These are phyloP conservation scores for Avena sativa DNA, from an alignment of 176 grass and related monocot genomes.

Conservation along the genomic window DNA sequence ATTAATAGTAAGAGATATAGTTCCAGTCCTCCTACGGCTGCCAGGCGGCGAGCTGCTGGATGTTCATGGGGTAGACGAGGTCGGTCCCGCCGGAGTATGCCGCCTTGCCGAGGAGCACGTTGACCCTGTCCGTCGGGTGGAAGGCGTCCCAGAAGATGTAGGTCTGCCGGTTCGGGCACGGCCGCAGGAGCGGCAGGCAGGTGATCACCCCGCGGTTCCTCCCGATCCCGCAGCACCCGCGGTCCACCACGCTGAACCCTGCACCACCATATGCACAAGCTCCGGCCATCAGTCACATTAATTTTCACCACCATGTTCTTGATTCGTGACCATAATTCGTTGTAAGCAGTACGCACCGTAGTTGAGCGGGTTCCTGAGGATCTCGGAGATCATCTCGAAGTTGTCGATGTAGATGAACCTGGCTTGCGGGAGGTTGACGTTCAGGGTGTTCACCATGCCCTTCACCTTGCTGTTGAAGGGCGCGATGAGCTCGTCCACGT, in stretches of 20 bases:
- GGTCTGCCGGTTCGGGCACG: slow-evolving; percentile 67
- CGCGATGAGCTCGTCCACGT: slow-evolving; percentile 80
- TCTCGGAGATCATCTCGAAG: slow-evolving; percentile 74
- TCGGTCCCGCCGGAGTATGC: slow-evolving; percentile 66
- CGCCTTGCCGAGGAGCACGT: slow-evolving; percentile 70
- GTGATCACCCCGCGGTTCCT: slow-evolving; percentile 83
- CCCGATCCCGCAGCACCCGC: slow-evolving; percentile 89
- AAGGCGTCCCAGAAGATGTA: slow-evolving; percentile 99
- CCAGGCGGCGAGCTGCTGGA: slow-evolving; percentile 72
- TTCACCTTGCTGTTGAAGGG: slow-evolving; percentile 85
- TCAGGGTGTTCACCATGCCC: slow-evolving; percentile 74
- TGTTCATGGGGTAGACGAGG: slow-evolving; percentile 78
- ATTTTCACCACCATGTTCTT: too few relatives aligned
- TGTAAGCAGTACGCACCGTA: slow-evolving; percentile 55
- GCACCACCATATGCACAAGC: not conserved
- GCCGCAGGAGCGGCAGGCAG: slow-evolving; percentile 83
- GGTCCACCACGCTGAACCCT: slow-evolving; percentile 80
- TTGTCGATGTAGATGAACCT: slow-evolving; percentile 91
- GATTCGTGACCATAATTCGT: too few relatives aligned
- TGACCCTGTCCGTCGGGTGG: slow-evolving; percentile 88
- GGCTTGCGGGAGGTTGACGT: slow-evolving; percentile 59
- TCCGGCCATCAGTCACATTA: not conserved
- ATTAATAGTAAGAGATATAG: not conserved
- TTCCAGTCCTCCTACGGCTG: slow-evolving; percentile 37
- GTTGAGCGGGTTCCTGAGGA: slow-evolving; percentile 62